Conservation (phyloP, 805 yeast species). For the Saturnispora zaruensis region DNA sequence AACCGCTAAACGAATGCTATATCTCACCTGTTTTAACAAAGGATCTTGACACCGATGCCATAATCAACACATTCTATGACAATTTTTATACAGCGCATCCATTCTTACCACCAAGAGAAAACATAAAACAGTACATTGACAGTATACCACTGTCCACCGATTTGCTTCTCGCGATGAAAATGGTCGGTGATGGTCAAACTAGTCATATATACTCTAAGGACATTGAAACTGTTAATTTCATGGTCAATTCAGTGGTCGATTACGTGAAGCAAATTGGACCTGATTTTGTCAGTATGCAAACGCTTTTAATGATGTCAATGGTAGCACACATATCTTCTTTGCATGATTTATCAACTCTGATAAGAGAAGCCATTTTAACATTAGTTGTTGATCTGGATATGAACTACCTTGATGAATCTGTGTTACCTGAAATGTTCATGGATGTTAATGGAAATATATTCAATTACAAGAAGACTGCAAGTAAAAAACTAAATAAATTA, state of each 20-base stretch:
- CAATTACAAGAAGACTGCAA: constrained; percentile 8
- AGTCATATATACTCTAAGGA: constrained; percentile 30
- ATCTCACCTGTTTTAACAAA: constrained; percentile 25
- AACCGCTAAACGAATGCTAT: constrained; percentile 20
- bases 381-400: constrained; percentile 32
- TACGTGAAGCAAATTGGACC: constrained; percentile 28
- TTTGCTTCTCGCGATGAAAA: constrained; percentile 38
- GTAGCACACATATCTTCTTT: constrained; percentile 44
- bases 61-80: constrained; percentile 29
- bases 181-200: constrained; percentile 42
- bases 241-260: constrained; percentile 27
- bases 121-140: constrained; percentile 29
- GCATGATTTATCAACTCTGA: constrained; percentile 35
- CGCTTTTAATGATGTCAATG: constrained; percentile 33
- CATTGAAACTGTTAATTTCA: constrained; percentile 33
- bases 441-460: constrained; percentile 29
- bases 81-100: constrained; percentile 39
- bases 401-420: constrained; percentile 31
- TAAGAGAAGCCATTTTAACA: constrained; percentile 37
- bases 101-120: constrained; percentile 33
- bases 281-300: constrained; percentile 38
- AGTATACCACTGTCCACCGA: constrained; percentile 32
- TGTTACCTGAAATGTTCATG: constrained; percentile 21
- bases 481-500: neutral
- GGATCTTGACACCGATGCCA: constrained; percentile 21